Evolutionary conservation across 352 stramenopile genomes (phyloP), one percentile per base, ranked within the genome.

Genomic region (Phytophthora brassicae): DNA sequence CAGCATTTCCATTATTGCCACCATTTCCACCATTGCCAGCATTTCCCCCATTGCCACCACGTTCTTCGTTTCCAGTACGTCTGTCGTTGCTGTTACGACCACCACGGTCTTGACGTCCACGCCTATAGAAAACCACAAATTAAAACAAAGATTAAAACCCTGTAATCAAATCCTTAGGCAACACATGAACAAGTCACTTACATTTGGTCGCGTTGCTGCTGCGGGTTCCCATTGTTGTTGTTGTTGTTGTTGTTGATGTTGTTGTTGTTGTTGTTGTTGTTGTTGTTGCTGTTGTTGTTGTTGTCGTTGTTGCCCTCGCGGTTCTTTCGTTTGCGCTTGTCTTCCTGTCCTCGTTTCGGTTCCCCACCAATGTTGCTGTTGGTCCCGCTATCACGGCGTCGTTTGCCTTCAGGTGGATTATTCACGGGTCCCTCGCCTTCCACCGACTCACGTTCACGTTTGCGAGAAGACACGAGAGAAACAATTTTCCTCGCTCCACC

Each of bases 391-490:
- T 84, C 75, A 28, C 80, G 77, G 59, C 77, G 76, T 11, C 75
- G 70, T 44, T 89, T 89, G 23, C 46, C 53, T 35, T 88, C 79
- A 5, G 62, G 57, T 12, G 28, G 49, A 12, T 49, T 56, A 19
- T 41, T 57, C 23, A 35, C 51, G n/a, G 43, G 12, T 9, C 36
- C 33, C 13, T 64, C 56, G 35, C 50, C 28, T 24, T 77, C 66
- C 4, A 53, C 19, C 29, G 58, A 35, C 4, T 91, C 82, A 6
- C 78, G 78, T 35, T 92, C 85, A 13, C 84, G 78, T 68, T 94
- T 92, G 24, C 82, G 81, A 7, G 75, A 79, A 22, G 81, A 86
- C 43, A 90, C 79, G 11, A 94, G 66, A 43, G 84, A 91, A 46
- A 94, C 81, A 16, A 94, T 94, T 56, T 94, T 94, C 23, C 81